Percentiles rank a stretch among this genome's conserved stretches.
phyloP scores from a whole-genome alignment of 2,329 filamentous ascomycete genomes.

The Trichoderma afroharzianum region DNA sequence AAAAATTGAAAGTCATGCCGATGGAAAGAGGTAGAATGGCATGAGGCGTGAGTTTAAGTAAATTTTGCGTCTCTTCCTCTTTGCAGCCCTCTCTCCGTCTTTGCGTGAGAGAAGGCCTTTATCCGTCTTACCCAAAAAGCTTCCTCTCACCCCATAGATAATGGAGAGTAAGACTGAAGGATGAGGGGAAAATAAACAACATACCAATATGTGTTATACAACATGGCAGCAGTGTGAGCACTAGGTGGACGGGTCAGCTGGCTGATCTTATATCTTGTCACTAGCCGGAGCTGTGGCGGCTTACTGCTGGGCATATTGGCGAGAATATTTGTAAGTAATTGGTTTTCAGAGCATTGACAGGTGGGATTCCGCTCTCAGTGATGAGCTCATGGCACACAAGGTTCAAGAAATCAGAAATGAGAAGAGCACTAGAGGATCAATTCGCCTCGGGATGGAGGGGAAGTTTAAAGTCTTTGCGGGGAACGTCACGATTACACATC shows the following conservation, averaged over 20 bases:
- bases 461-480: not conserved
- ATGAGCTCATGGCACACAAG: not conserved
- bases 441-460: not conserved
- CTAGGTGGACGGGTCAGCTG: slow-evolving; percentile 1
- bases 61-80: not conserved
- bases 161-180: not conserved
- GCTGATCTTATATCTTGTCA: not conserved
- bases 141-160: not conserved
- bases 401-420: not conserved
- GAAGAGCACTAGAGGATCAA: not conserved
- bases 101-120: not conserved
- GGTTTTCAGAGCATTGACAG: not conserved
- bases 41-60: not conserved
- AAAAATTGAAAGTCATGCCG: not conserved
- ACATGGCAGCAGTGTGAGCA: slow-evolving; percentile 9
- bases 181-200: not conserved
- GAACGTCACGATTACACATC: slow-evolving; percentile 14
- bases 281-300: not conserved
- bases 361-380: not conserved
- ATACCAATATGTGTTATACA: slow-evolving; percentile 1
- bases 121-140: not conserved
- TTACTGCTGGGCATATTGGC: not conserved
- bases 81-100: not conserved
- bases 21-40: not conserved
- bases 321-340: not conserved